Evolutionary conservation across 352 stramenopile species (phyloP).

Genomic region (Phytophthora citricola): DNA sequence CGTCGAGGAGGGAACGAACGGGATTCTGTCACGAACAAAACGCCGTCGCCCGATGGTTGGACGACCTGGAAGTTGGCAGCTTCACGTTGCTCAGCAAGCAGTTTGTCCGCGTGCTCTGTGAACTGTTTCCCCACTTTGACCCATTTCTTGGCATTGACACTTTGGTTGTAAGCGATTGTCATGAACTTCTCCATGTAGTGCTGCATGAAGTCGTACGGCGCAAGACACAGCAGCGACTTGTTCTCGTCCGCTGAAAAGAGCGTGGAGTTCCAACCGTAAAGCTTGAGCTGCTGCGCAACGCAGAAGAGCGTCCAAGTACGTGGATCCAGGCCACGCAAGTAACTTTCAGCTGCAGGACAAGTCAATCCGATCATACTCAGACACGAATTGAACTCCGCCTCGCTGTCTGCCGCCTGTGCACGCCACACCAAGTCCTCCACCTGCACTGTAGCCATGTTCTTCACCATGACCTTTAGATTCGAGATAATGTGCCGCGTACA

Average conservation of each 20-base stretch:
- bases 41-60: slow-evolving; percentile 35
- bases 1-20: slow-evolving; percentile 44
- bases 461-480: slow-evolving; percentile 42
- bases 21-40: slow-evolving; percentile 44
- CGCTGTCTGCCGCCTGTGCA: slow-evolving; percentile 41
- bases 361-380: slow-evolving; percentile 45
- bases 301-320: slow-evolving; percentile 38
- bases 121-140: slow-evolving; percentile 24
- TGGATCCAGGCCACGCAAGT: slow-evolving; percentile 36
- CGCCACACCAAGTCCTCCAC: slow-evolving; percentile 47
- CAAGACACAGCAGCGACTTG: slow-evolving; percentile 30
- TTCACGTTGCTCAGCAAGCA: slow-evolving; percentile 38
- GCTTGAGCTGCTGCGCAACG: slow-evolving; percentile 32
- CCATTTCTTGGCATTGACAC: slow-evolving; percentile 35
- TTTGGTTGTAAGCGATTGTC: slow-evolving; percentile 36
- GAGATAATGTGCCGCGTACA: slow-evolving; percentile 40
- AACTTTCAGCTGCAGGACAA: slow-evolving; percentile 41
- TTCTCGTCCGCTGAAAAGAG: slow-evolving; percentile 29
- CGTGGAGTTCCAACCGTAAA: slow-evolving; percentile 45
- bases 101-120: slow-evolving; percentile 31
- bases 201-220: slow-evolving; percentile 46
- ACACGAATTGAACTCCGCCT: slow-evolving; percentile 44
- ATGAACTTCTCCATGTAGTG: slow-evolving; percentile 50
- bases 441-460: slow-evolving; percentile 37
- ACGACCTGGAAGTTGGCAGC: slow-evolving; percentile 47